Conservation (phyloP, 257 asterid species). For the Lantana camara region DNA sequence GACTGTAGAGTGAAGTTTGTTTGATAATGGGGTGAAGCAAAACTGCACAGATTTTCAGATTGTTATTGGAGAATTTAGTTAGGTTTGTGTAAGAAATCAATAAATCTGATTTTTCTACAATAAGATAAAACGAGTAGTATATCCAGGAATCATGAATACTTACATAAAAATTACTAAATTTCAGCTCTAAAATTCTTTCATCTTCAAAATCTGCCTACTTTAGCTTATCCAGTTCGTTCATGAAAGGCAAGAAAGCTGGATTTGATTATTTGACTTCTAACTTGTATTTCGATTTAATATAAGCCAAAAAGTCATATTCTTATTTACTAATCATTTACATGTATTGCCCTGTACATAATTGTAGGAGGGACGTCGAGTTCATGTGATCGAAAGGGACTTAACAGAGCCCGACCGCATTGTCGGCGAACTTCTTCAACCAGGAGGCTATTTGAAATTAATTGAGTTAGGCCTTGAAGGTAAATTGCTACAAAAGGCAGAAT, state of each 20-base stretch:
- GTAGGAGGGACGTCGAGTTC: constrained; percentile 79
- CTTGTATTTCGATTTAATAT: no score
- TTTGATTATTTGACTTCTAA: neutral
- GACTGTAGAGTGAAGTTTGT: neutral
- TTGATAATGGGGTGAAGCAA: constrained; percentile 22
- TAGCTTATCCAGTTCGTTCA: neutral
- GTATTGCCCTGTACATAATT: neutral
- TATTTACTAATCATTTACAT: no score
- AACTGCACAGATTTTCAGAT: neutral
- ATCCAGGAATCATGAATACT: no score
- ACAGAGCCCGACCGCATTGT: constrained; percentile 81
- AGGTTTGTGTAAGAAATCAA: neutral
- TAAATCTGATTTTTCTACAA: neutral
- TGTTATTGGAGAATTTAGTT: neutral
- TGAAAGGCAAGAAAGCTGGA: neutral
- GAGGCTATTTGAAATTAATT: constrained; percentile 71
- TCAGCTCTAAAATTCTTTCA: no score
- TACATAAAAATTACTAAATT: no score
- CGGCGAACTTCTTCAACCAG: constrained; percentile 86
- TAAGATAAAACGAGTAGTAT: no score
- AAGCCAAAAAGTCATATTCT: no score
- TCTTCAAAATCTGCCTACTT: neutral
- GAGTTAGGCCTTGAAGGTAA: constrained; percentile 85
- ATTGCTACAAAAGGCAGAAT: constrained; percentile 2
- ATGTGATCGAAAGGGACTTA: constrained; percentile 78